Evolutionary conservation across 176 grass and related monocot genomes (phyloP).

Genomic region (sorghum (Sorghum bicolor)): Sorghum_bicolor_NCBIv3 NC_012879.2:10886001-10886500

Average conservation of each 20-base stretch:
- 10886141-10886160: not conserved
- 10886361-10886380: slow-evolving; percentile 79
- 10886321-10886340: slow-evolving; percentile 66
- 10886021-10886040: slow-evolving; percentile 71
- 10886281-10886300: slow-evolving; percentile 65
- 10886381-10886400: slow-evolving; percentile 81
- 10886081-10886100: slow-evolving; percentile 48
- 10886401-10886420: slow-evolving; percentile 59
- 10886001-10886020: slow-evolving; percentile 73
- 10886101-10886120: not conserved
- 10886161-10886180: no score
- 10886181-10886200: slow-evolving; percentile 33
- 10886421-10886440: slow-evolving; percentile 93
- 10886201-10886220: slow-evolving; percentile 73
- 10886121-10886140: no score
- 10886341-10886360: slow-evolving; percentile 76
- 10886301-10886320: slow-evolving; percentile 52
- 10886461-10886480: slow-evolving; percentile 73
- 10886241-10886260: slow-evolving; percentile 43
- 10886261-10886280: slow-evolving; percentile 21
- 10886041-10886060: slow-evolving; percentile 88
- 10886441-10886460: slow-evolving; percentile 86
- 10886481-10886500: slow-evolving; percentile 80
- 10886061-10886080: slow-evolving; percentile 58
- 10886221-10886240: slow-evolving; percentile 57